Base-by-base conservation (phyloP, 441 rosid genomes). In the Euphorbia schlechtendalii region DNA sequence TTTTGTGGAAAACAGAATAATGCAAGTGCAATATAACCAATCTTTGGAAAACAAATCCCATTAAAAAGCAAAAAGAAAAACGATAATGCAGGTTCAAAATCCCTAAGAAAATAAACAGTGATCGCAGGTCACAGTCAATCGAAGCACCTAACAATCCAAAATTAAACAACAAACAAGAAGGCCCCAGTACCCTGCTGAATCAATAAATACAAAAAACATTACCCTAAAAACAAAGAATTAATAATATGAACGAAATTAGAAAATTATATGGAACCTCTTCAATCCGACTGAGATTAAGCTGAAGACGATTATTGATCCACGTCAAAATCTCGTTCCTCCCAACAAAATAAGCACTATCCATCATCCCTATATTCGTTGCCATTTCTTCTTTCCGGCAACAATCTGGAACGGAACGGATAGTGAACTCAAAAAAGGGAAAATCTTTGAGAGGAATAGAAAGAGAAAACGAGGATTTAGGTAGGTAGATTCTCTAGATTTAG, bases 321-420 rank as follows among this genome's bases (percentile, higher is more conserved):
- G 88, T 78, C 52, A 94, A 74, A 57, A 94, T 69, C 88, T 94
- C 99, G 76, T 85, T 89, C 76, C 99, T 84, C 38, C 99, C 99
- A 20, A 94, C 99, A 59, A 94, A 94, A 80, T 94, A 94, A 0
- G 96, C 98, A 79, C 94, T 81, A 73, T 89, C 98, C 98, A 94
- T 94, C 85, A 87, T 94, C 43, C 99, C 99, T 13, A 91, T 91
- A 64, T 83, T 89, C 45, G 90, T 70, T 22, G 96, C 89, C 99
- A 94, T 92, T 72, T 66, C 66, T 5, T 52, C 21, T 10, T 48
- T 22, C 11, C 65, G 15, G 32, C 12, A 6, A 0, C 61, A 12
- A 43, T 34, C 40, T 34, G 9, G 9, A 5, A 5, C 10, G 12
- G 11, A 13, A 12, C 17, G 0, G 57, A 45, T 1, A 45, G 54